phyloP scores from a whole-genome alignment of 352 stramenopile genomes.

The Phytophthora pisi region DNA sequence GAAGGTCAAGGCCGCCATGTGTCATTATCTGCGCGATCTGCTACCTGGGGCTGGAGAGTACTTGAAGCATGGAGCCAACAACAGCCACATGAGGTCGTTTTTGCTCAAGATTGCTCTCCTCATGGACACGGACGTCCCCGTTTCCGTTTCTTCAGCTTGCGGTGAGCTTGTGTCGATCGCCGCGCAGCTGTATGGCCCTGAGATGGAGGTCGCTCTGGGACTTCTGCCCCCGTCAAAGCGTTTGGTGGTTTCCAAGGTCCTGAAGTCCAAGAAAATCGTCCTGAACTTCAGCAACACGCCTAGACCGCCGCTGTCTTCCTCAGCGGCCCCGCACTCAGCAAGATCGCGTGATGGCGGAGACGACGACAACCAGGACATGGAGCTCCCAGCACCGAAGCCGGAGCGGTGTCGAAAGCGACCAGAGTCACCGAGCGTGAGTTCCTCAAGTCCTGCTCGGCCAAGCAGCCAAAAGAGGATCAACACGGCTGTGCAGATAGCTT shows the following conservation, averaged over 20 bases:
- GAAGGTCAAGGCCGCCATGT: slow-evolving; percentile 77
- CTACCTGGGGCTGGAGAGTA: slow-evolving; percentile 61
- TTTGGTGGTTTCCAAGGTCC: slow-evolving; percentile 49
- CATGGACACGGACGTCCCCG: slow-evolving; percentile 62
- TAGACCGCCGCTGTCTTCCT: slow-evolving; percentile 16
- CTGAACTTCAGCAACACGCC: slow-evolving; percentile 33
- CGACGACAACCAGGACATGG: slow-evolving; percentile 26
- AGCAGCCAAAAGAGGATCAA: slow-evolving; percentile 57
- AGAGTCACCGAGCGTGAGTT: slow-evolving; percentile 54
- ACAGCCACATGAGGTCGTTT: slow-evolving; percentile 71
- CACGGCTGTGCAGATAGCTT: slow-evolving; percentile 16
- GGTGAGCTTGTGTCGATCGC: slow-evolving; percentile 60
- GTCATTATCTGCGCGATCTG: slow-evolving; percentile 65
- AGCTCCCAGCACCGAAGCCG: slow-evolving; percentile 5
- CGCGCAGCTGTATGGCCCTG: slow-evolving; percentile 49
- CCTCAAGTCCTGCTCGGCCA: slow-evolving; percentile 38
- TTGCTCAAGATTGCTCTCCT: slow-evolving; percentile 74
- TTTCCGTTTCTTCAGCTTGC: slow-evolving; percentile 62
- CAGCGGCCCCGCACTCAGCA: slow-evolving; percentile 10
- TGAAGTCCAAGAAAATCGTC: slow-evolving; percentile 67
- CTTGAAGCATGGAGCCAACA: slow-evolving; percentile 64
- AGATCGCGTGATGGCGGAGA: slow-evolving; percentile 26
- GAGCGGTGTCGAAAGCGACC: slow-evolving; percentile 57
- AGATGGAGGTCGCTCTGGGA: slow-evolving; percentile 61
- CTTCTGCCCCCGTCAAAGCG: slow-evolving; percentile 68